Evolutionary conservation across 306 rosid species (phyloP).

Genomic region (Glycine tomentella): DNA sequence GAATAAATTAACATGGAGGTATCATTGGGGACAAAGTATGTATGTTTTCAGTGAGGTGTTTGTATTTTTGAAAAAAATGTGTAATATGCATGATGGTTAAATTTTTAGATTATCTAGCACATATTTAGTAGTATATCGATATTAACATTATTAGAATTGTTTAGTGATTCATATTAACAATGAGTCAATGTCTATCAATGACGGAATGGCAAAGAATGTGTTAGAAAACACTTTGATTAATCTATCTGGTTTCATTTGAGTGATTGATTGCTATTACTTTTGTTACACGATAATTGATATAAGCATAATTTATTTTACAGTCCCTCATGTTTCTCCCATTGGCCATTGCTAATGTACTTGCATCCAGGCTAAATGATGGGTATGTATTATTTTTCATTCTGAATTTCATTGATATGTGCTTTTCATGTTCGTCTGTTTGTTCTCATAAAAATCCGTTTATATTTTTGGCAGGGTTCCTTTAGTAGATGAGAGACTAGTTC

Average conservation of each 20-base stretch:
- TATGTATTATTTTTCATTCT: conserved; percentile 52
- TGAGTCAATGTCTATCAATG: not conserved
- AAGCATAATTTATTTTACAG: conserved; percentile 52
- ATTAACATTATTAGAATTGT: not conserved
- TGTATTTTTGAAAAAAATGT: not conserved
- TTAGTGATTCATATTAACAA: conserved; percentile 13
- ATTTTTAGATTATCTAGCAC: not conserved
- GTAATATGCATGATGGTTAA: not conserved
- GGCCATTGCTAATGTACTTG: conserved; percentile 89
- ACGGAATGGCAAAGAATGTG: not conserved
- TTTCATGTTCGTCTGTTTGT: conserved; percentile 28
- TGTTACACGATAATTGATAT: conserved; percentile 32
- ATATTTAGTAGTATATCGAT: not conserved
- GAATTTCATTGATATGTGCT: not conserved
- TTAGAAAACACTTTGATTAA: not conserved
- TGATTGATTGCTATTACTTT: conserved; percentile 6
- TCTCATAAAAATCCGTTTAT: conserved; percentile 45
- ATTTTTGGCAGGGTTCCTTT: conserved; percentile 72
- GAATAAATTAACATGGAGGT: not conserved
- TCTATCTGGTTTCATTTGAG: conserved; percentile 18
- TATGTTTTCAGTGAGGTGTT: not conserved
- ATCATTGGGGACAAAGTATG: not conserved
- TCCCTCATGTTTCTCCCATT: conserved; percentile 84
- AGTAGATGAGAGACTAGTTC: conserved; percentile 82
- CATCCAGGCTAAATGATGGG: conserved; percentile 87